These are phyloP conservation scores for Sugiyamaella grinbergsii DNA, from an alignment of 1,139 yeast genomes.

Conservation along the genomic window DNA sequence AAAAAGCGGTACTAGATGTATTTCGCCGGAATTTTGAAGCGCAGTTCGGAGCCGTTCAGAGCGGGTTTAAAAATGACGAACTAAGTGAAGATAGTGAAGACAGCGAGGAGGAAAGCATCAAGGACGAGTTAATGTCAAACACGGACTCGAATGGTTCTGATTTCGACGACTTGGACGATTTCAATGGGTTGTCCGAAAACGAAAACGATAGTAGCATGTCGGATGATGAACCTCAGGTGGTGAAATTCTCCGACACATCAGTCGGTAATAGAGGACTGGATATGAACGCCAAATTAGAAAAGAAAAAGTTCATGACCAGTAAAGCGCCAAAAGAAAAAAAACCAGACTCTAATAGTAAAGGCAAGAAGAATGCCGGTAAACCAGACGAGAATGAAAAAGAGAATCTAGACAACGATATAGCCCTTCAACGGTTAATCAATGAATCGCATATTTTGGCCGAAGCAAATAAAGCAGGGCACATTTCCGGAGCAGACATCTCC, in stretches of 20 bases:
- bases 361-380: slow-evolving; percentile 14
- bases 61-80: not conserved
- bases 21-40: slow-evolving; percentile 61
- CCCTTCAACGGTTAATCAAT: slow-evolving; percentile 73
- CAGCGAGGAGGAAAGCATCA: slow-evolving; percentile 26
- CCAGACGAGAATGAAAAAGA: slow-evolving; percentile 37
- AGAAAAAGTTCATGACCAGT: slow-evolving; percentile 48
- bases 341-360: slow-evolving; percentile 32
- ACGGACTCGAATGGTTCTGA: slow-evolving; percentile 29
- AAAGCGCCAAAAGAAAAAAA: slow-evolving; percentile 46
- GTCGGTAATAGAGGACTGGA: slow-evolving; percentile 19
- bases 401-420: slow-evolving; percentile 71
- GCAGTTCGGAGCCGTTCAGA: slow-evolving; percentile 65
- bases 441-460: slow-evolving; percentile 86
- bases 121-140: slow-evolving; percentile 48
- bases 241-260: slow-evolving; percentile 16
- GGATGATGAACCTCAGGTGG: slow-evolving; percentile 18
- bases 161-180: slow-evolving; percentile 32
- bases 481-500: slow-evolving; percentile 76
- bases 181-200: slow-evolving; percentile 4
- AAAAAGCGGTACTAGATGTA: slow-evolving; percentile 26
- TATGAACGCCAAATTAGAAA: slow-evolving; percentile 43
- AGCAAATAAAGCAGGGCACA: slow-evolving; percentile 43
- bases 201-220: not conserved
- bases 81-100: slow-evolving; percentile 10